A percentile compares a stretch with the other conserved stretches of the same genome.
These are phyloP conservation scores for Annulohypoxylon truncatum DNA, from an alignment of 2,329 filamentous ascomycete species.

Conservation along the genomic window DNA sequence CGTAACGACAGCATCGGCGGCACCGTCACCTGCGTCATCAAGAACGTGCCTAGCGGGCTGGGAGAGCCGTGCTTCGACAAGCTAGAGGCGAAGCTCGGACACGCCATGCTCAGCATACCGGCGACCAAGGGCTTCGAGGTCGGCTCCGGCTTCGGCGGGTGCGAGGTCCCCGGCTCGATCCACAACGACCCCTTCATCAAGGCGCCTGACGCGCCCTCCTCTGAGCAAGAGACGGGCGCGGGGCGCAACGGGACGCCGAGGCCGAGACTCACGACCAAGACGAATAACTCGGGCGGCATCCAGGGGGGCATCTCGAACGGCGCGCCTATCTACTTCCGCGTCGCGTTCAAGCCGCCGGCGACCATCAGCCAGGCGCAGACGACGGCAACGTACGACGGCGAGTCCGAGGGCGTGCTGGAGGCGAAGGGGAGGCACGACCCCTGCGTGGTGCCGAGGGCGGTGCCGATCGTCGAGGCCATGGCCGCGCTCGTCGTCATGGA, in stretches of 20 bases:
- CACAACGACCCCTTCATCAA: constrained; percentile 92
- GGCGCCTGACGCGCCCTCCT: constrained; percentile 57
- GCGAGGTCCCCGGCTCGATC: constrained; percentile 84
- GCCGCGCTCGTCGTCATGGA: constrained; percentile 89
- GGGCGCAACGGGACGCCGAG: constrained; percentile 59
- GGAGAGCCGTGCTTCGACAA: constrained; percentile 97
- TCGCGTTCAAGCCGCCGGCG: constrained; percentile 94
- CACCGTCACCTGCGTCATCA: constrained; percentile 92
- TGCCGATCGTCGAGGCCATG: constrained; percentile 93
- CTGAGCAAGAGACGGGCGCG: constrained; percentile 59
- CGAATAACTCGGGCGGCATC: constrained; percentile 94
- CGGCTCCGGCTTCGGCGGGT: constrained; percentile 90
- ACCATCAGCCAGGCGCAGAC: constrained; percentile 91
- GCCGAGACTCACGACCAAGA: constrained; percentile 82
- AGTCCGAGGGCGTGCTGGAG: constrained; percentile 77
- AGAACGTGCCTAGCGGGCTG: constrained; percentile 84
- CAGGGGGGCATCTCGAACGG: constrained; percentile 97
- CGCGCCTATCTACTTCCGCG: constrained; percentile 91
- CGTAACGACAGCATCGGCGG: constrained; percentile 90
- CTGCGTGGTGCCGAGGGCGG: constrained; percentile 87
- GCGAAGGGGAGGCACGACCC: constrained; percentile 96
- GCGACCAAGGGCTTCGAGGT: constrained; percentile 97
- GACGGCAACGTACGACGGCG: constrained; percentile 82
- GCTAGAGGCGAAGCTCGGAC: constrained; percentile 88
- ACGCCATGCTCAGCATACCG: constrained; percentile 95